phyloP scores from a whole-genome alignment of 495 filamentous ascomycete species.

The Filosporella fistucella region DNA sequence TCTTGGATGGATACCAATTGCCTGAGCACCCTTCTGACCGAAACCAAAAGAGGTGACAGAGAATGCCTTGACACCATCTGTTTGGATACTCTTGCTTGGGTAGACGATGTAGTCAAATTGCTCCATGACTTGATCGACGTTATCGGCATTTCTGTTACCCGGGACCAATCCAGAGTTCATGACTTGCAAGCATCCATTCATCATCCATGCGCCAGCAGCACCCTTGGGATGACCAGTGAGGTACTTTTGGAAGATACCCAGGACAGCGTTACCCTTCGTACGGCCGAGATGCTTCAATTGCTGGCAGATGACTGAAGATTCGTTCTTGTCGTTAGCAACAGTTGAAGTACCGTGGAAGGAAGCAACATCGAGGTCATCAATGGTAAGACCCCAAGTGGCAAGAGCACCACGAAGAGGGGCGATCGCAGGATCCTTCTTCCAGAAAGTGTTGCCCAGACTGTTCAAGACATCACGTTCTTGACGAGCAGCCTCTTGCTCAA shows the following conservation, averaged over 20 bases:
- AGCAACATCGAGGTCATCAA: constrained; percentile 90
- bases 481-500: constrained; percentile 80
- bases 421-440: constrained; percentile 90
- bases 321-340: constrained; percentile 99
- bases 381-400: constrained; percentile 95
- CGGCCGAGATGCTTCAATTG: constrained; percentile 94
- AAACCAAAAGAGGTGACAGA: constrained; percentile 99
- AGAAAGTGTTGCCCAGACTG: constrained; percentile 96
- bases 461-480: constrained; percentile 89
- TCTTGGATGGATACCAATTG: constrained; percentile 91
- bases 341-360: constrained; percentile 99
- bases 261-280: constrained; percentile 88
- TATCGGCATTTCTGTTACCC: constrained; percentile 97
- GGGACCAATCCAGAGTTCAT: constrained; percentile 91
- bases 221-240: constrained; percentile 98
- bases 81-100: constrained; percentile 91
- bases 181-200: constrained; percentile 95
- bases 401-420: constrained; percentile 92
- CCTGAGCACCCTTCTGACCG: constrained; percentile 97
- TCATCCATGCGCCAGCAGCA: constrained; percentile 99
- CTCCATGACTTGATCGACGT: constrained; percentile 93
- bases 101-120: constrained; percentile 98
- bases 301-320: constrained; percentile 95
- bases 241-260: constrained; percentile 99
- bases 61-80: constrained; percentile 96